Evolutionary conservation across 768 basidiomycete genomes (phyloP).

Genomic region (Agaricus sinodeliciosus): DNA sequence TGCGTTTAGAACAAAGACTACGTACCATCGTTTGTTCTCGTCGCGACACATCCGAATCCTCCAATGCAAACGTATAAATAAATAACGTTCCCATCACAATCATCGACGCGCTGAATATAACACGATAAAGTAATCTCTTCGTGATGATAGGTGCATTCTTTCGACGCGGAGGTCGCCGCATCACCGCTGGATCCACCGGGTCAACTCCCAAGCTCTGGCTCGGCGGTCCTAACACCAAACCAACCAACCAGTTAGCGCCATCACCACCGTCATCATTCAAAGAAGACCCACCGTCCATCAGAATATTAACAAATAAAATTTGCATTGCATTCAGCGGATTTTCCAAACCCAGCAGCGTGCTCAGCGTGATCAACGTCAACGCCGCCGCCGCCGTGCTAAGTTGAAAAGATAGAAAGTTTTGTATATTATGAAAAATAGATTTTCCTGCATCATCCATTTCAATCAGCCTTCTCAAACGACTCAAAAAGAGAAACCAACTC

Average conservation of each 20-base stretch:
- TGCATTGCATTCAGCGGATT: conserved; percentile 98
- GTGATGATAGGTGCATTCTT: conserved; percentile 91
- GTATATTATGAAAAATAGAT: conserved; percentile 98
- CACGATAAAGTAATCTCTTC: conserved; percentile 61
- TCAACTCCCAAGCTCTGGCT: conserved; percentile 96
- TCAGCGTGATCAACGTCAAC: conserved; percentile 89
- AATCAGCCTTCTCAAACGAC: conserved; percentile 4
- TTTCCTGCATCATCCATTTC: conserved; percentile 46
- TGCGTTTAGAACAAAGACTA: neutral
- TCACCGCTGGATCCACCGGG: conserved; percentile 89
- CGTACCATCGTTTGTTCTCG: conserved; percentile 96
- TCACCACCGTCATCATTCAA: neutral
- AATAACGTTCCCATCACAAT: conserved; percentile 88
- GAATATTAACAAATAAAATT: conserved; percentile 97
- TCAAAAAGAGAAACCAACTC: conserved; percentile 14
- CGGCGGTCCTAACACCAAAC: conserved; percentile 65
- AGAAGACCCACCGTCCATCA: conserved; percentile 80
- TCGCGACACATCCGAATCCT: conserved; percentile 76
- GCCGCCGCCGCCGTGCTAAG: conserved; percentile 97
- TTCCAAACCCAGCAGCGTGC: conserved; percentile 81
- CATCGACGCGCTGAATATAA: conserved; percentile 88
- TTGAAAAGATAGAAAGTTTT: conserved; percentile 96
- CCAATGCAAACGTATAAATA: conserved; percentile 76
- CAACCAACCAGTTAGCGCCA: neutral
- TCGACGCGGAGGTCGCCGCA: conserved; percentile 87